These are phyloP conservation scores for Murraya koenigii DNA, from an alignment of 345 rosid genomes.

Conservation along the genomic window DNA sequence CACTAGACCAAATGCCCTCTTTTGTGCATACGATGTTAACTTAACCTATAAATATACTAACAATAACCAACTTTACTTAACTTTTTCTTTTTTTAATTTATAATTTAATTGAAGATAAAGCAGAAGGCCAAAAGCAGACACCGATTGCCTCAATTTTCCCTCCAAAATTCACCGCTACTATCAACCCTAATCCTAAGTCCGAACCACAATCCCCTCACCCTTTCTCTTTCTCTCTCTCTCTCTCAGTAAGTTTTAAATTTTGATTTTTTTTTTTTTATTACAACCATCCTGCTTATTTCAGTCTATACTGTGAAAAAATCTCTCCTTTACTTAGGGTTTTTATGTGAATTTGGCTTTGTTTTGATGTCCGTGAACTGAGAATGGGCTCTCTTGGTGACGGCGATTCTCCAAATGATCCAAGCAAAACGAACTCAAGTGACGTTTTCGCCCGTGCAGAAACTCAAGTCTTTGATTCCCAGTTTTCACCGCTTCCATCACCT, in stretches of 20 bases:
- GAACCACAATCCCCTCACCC: not conserved
- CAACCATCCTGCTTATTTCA: not conserved
- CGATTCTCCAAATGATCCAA: constrained; percentile 4
- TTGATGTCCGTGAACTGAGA: constrained; percentile 2
- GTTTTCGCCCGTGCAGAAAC: not conserved
- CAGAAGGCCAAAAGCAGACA: not conserved
- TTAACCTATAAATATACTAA: accelerated
- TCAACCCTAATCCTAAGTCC: not conserved
- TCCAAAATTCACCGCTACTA: constrained; percentile 28
- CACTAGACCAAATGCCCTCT: constrained; percentile 86
- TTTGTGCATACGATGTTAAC: accelerated
- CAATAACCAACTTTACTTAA: not conserved
- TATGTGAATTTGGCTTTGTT: not conserved
- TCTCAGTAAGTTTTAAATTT: not conserved
- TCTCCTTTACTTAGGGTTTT: not conserved
- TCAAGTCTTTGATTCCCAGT: constrained; percentile 21
- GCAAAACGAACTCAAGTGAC: not conserved
- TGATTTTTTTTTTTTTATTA: not conserved
- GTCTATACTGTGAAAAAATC: not conserved
- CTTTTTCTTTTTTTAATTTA: accelerated
- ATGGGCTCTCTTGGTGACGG: constrained; percentile 26
- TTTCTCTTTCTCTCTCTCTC: not conserved
- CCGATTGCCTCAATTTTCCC: constrained; percentile 29
- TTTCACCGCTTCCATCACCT: constrained; percentile 10
- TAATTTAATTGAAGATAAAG: accelerated